Base-by-base conservation (phyloP, 2,329 filamentous ascomycete genomes). In the Aspergillus flavus region DNA sequence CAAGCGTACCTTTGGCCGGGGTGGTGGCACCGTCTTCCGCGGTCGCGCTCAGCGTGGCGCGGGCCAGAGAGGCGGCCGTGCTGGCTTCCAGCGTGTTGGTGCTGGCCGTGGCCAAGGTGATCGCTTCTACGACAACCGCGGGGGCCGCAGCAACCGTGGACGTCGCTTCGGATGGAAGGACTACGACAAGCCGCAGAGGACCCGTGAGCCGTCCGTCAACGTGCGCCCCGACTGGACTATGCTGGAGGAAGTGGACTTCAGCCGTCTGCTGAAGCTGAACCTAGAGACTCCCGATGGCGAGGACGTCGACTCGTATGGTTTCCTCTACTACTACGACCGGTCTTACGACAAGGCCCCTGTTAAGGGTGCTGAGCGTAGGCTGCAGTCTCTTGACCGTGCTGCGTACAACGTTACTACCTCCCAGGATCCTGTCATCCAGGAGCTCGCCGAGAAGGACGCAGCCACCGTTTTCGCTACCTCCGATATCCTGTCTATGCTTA, bases 341-440 rank as follows among this genome's bases (percentile, higher is more conserved):
- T 88, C 89, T 64, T 97, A 91, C 84, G 95, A 99, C 83, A 97
- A 97, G 86, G 87, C 90, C 70, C 91, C 93, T 28, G 93, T 96
- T 76, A 96, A 96, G 86, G 89, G 89, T 63, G 87, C 91, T 34
- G 92, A 97, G 85, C 90, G 90, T 79, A 95, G 93, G 82, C 88
- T 98, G 73, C 90, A 89, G 67, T 88, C 94, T 61, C 86, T 98
- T 71, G 95, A 99, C 79, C 92, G 95, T 68, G 94, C 95, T 63
- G 93, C 94, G 67, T 99, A 98, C 87, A 99, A 98, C 76, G 94
- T 98, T 76, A 97, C 94, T 61, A 98, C 95, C 12, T 96, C 94
- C 28, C 93, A 91, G 71, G 95, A 99, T 78, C 95, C 95, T 54
- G 88, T 99, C 73, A 96, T 99, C 77, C 94, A 98, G 83, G 94